Evolutionary conservation across 495 filamentous ascomycete genomes (phyloP), one percentile per base, ranked within the genome.

Genomic region (Aspergillus panamensis): DNA sequence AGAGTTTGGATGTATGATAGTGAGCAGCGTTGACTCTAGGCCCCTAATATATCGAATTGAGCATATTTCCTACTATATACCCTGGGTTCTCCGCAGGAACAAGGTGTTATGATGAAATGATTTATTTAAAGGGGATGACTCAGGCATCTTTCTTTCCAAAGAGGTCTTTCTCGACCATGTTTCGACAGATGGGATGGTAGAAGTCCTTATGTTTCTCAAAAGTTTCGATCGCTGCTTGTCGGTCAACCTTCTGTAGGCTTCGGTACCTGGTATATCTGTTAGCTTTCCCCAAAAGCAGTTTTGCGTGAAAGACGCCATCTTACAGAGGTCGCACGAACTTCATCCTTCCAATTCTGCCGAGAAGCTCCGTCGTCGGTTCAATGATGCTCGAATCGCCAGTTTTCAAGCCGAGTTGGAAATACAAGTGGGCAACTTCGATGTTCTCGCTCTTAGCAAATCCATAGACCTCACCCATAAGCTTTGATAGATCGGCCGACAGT

Each of bases 131-230:
- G n/a, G 8, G 25, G n/a, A 16, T 7, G 43, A 25, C 20, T 33
- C 53, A 69, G 17, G 51, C 55, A 32, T 65, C 67, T 53, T 71
- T 73, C 52, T 74, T 74, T 37, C 76, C 78, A 56, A 82, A 81
- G 14, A 96, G 74, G 71, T 96, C 89, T 76, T 96, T 96, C 75
- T 89, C 88, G 21, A 94, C 82, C 79, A 88, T 82, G 16, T 76
- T 82, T 53, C 87, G 82, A 66, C 93, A 96, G 60, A 97, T 98
- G 12, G 94, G 94, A 70, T 97, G 93, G 68, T 98, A 98, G 64
- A 97, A 98, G 50, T 88, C 84, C 62, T 81, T 88, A 63, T 96
- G 85, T 76, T 87, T 87, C 77, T 90, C 79, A 64, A 96, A 96
- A 1, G 93, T 96, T 68, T 82, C 78, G 42, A 91, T 61, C 8